Evolutionary conservation across 2,329 filamentous ascomycete genomes (phyloP).

Genomic region (Epichloe bromicola): DNA sequence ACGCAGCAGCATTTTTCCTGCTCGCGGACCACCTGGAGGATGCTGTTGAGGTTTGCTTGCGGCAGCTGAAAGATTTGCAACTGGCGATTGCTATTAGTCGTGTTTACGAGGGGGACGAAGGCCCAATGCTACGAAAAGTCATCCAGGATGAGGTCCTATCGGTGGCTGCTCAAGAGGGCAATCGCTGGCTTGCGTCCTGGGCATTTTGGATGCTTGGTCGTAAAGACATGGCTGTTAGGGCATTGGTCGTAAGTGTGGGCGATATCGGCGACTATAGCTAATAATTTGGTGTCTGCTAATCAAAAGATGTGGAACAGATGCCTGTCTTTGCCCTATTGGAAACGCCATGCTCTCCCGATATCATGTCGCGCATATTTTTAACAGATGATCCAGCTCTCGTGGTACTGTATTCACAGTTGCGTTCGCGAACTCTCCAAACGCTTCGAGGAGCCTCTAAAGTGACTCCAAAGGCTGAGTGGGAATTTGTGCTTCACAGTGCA

Average conservation of each 20-base stretch:
- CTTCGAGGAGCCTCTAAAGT: conserved; percentile 75
- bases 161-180: conserved; percentile 65
- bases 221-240: conserved; percentile 71
- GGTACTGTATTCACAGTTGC: conserved; percentile 74
- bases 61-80: conserved; percentile 78
- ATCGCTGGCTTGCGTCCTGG: conserved; percentile 92
- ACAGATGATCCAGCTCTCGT: conserved; percentile 86
- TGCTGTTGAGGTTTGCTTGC: conserved; percentile 74
- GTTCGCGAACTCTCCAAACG: conserved; percentile 70
- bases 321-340: conserved; percentile 65
- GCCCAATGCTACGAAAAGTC: conserved; percentile 58
- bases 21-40: conserved; percentile 75
- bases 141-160: conserved; percentile 70
- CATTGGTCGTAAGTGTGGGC: conserved; percentile 54
- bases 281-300: background rate
- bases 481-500: conserved; percentile 78
- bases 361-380: conserved; percentile 67
- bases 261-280: background rate
- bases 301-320: conserved; percentile 36
- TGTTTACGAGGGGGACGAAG: conserved; percentile 72
- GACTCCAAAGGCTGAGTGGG: conserved; percentile 68
- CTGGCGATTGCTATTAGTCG: conserved; percentile 79
- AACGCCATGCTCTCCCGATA: conserved; percentile 52
- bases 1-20: conserved; percentile 91
- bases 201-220: conserved; percentile 83